Evolutionary conservation across 805 yeast species (phyloP), one percentile per base, ranked within the genome.

Genomic region (Lachancea nothofagi): DNA sequence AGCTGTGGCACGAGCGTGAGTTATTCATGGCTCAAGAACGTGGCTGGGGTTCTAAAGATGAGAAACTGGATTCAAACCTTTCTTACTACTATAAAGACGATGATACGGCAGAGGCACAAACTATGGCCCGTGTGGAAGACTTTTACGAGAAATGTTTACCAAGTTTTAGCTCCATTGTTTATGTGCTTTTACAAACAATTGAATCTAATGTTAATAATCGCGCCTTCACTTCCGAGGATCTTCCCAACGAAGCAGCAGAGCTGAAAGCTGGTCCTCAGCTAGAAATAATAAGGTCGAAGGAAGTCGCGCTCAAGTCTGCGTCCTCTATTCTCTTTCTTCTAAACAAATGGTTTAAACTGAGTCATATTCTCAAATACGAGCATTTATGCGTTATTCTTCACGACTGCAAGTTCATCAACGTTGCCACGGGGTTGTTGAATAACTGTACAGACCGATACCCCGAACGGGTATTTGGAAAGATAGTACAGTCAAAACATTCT

Each of bases 291-390:
- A 70, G 81, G 45, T 65, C 75, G n/a, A 81, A 80, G 47, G 90
- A 83, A 49, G 62, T 76, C 3, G 65, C 80, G 1, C 52, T 81
- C 37, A 82, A 79, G 48, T 74, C 80, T 3, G 64, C 80, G 2
- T 66, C 81, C 0, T 74, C 75, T 1, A 70, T 78, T 1, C 40
- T 86, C 1, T 49, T 64, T 8, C 50, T 75, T 15, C 54, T 93
- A 15, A 55, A 81, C 24, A 74, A 72, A 50, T 89, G 97, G 96
- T 81, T 85, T 57, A 84, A 83, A 54, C 58, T 72, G 7, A 81
- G 77, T 32, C 96, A 93, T 57, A 65, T 87, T 2, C 58, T 89
- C 46, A 89, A 90, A 57, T 80, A 72, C 57, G 94, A 87, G 56
- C 84, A 80, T 50, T 64, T 90, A 10, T 60, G 82, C 5, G 73